Evolutionary conservation across 495 filamentous ascomycete genomes (phyloP).

Genomic region (Lophiostoma macrostomum): DNA sequence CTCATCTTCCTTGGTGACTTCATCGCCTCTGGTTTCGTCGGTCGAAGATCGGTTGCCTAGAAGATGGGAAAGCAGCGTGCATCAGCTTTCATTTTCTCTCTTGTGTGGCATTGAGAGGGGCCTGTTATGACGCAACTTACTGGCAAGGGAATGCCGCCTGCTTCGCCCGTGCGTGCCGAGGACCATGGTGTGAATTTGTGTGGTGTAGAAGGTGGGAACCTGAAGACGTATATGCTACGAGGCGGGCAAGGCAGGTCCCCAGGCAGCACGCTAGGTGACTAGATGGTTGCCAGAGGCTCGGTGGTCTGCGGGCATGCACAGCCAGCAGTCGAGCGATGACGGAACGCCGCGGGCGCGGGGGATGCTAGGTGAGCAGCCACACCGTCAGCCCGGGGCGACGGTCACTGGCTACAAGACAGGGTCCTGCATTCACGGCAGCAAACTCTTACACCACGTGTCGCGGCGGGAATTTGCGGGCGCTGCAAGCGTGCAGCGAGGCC

Average conservation of each 20-base stretch:
- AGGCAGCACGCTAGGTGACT: neutral
- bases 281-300: neutral
- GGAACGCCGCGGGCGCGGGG: slow-evolving; percentile 21
- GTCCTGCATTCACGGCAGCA: too few relatives aligned
- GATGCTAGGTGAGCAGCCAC: slow-evolving; percentile 1
- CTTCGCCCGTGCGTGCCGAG: slow-evolving; percentile 37
- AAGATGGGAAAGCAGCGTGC: neutral
- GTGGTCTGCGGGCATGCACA: too few relatives aligned
- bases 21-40: slow-evolving; percentile 47
- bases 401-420: too few relatives aligned
- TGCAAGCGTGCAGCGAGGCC: too few relatives aligned
- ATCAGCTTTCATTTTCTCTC: slow-evolving; percentile 2
- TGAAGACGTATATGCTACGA: too few relatives aligned
- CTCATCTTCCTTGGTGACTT: slow-evolving; percentile 64
- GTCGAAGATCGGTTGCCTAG: slow-evolving; percentile 55
- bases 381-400: too few relatives aligned
- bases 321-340: too few relatives aligned
- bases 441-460: too few relatives aligned
- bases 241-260: neutral
- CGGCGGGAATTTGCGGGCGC: too few relatives aligned
- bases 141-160: slow-evolving; percentile 34
- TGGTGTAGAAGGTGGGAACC: neutral
- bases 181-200: slow-evolving; percentile 32
- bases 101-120: neutral
- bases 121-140: slow-evolving; percentile 17